Base-by-base conservation (phyloP, 495 filamentous ascomycete genomes). In the Letharia columbiana region DNA sequence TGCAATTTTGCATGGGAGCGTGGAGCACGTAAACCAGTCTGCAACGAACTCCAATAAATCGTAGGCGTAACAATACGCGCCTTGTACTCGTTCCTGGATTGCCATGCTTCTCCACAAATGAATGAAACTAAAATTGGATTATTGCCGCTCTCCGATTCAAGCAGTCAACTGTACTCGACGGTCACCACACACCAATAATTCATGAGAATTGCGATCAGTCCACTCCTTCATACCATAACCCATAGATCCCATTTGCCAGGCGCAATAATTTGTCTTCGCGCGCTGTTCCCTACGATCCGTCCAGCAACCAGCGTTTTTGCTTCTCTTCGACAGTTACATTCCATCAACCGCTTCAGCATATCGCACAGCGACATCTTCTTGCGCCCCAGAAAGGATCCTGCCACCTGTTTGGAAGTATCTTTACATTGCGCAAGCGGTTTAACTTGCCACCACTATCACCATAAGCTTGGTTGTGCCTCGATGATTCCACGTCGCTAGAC, bases 111-210 rank as follows among this genome's bases (percentile, higher is more conserved):
- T 66, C 64, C 64, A 61, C 58, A 66, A 59, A 59, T 37, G 33
- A 66, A 66, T 50, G 57, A 31, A 56, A 17, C 64, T 66, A 66
- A 66, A 61, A 42, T 61, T 62, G 64, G 64, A 61, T 4, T 50
- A 20, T 37, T 57, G 33, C 58, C 64, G 58, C 64, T 61, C 59
- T 66, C 28, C 41, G 35, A 54, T 47, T 61, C 58, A 66, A 57
- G 54, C 54, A 57, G 31, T 61, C 58, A 52, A 42, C 35, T 47
- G 33, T 31, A 62, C 58, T 62, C 58, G 45, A 62, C 58, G 23
- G 33, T 42, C 37, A 62, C 47, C 57, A 39, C 37, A 54, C 20
- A 8, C 42, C 37, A 61, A 15, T 37, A 44, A 17, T 17, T 20
- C 39, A 7, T 2, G 3, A 28, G 4, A 28, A 7, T 45, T 41